Evolutionary conservation across 1,139 yeast genomes (phyloP), one percentile per base, ranked within the genome.

Genomic region (Protomyces inouyei): DNA sequence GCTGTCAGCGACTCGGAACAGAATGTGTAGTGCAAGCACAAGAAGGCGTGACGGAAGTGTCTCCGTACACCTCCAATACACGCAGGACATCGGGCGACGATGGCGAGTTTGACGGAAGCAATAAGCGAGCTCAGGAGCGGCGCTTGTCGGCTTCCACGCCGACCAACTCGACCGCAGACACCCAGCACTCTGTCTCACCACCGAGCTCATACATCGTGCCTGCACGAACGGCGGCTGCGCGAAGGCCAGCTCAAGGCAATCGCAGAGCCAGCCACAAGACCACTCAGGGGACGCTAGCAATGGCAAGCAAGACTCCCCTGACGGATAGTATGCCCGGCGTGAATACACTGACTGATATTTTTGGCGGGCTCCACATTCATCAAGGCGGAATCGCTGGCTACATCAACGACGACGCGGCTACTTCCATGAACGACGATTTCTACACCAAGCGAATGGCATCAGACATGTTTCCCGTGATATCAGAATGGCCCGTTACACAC

Each of bases 271-370:
- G 48, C 12, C 48, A 43, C 23, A n/a, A 18, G 48, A 21, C 23
- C 23, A 10, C 12, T n/a, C 48, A 43, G 18, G 48, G 48, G 9
- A 10, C 48, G 25, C 21, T 43, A 10, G 48, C 48, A n/a, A 43
- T 21, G 23, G 25, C 48, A 12, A 43, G 55, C 23, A 23, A 51
- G 52, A 51, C 32, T 21, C 48, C 51, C 21, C 14, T 28, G 54
- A 35, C 37, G 46, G 63, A 59, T 25, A 21, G 32, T 45, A 32
- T 40, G 23, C 43, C 36, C 18, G 57, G 57, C 3, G 57, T 37
- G n/a, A 59, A 59, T 38, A 59, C 56, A 3, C 57, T 59, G 53
- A 59, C 63, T 4, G 57, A 52, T 14, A 59, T 59, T 21, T 59
- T 59, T 32, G 63, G 63, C 40, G 28, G 40, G 18, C 23, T 59